These are phyloP conservation scores for Fusarium redolens DNA, from an alignment of 2,329 filamentous ascomycete genomes.

Conservation along the genomic window DNA sequence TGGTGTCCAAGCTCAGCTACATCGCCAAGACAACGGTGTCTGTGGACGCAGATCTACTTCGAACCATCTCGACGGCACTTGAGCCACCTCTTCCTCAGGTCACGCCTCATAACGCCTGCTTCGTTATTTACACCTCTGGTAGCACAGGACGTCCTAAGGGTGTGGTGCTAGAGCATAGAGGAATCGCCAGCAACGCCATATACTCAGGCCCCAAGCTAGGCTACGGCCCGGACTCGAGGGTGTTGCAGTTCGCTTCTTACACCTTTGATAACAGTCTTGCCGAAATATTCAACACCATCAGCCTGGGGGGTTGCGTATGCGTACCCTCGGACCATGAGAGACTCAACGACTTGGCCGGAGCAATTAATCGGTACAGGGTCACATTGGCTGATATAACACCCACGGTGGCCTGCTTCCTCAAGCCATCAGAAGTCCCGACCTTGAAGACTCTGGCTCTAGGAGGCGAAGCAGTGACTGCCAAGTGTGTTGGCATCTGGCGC, in stretches of 20 bases:
- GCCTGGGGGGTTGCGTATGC: slow-evolving; percentile 25
- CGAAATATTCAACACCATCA: slow-evolving; percentile 29
- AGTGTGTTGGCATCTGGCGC: slow-evolving; percentile 34
- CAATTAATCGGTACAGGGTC: slow-evolving; percentile 20
- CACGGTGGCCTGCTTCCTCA: slow-evolving; percentile 30
- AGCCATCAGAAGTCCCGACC: slow-evolving; percentile 18
- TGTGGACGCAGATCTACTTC: slow-evolving; percentile 17
- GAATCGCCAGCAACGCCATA: slow-evolving; percentile 20
- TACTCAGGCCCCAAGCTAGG: slow-evolving; percentile 23
- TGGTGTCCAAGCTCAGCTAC: background rate
- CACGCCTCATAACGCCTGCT: slow-evolving; percentile 24
- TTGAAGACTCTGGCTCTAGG: slow-evolving; percentile 30
- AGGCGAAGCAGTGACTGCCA: slow-evolving; percentile 29
- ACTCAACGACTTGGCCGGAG: slow-evolving; percentile 22
- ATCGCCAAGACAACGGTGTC: slow-evolving; percentile 10
- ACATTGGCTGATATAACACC: slow-evolving; percentile 33
- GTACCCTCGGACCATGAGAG: slow-evolving; percentile 36
- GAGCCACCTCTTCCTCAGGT: background rate
- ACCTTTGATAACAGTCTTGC: slow-evolving; percentile 35
- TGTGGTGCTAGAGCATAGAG: slow-evolving; percentile 30
- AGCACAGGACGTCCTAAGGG: slow-evolving; percentile 32
- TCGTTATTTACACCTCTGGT: slow-evolving; percentile 38
- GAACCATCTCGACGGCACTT: background rate
- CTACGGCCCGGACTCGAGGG: slow-evolving; percentile 16
- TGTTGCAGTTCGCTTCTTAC: slow-evolving; percentile 36